phyloP scores from a whole-genome alignment of 306 rosid species.

The Macrotyloma uniflorum region DNA sequence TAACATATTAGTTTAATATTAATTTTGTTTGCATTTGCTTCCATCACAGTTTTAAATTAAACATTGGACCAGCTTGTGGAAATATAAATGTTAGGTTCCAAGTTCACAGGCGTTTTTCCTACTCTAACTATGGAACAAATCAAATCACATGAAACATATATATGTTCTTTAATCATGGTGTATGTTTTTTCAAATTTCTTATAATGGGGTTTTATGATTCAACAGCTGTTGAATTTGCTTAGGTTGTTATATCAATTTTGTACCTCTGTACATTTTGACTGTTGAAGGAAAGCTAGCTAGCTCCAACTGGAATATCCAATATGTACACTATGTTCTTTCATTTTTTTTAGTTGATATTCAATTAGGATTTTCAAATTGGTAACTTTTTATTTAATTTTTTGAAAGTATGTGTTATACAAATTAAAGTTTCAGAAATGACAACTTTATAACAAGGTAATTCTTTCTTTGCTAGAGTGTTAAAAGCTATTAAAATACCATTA shows the following conservation, averaged over 20 bases:
- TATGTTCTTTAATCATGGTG: background rate
- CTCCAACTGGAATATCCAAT: no score
- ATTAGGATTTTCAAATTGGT: no score
- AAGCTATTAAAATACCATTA: no score
- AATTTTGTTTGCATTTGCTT: background rate
- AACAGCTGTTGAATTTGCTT: background rate
- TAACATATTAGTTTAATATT: slow-evolving; percentile 6
- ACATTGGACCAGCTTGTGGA: slow-evolving; percentile 12
- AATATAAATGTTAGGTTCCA: slow-evolving; percentile 26
- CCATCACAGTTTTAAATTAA: background rate
- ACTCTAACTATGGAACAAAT: background rate
- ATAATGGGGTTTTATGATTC: background rate
- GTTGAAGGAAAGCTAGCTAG: no score
- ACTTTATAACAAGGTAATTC: no score
- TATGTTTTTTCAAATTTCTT: background rate
- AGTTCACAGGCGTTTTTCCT: slow-evolving; percentile 22
- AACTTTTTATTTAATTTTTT: no score
- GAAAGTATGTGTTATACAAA: no score
- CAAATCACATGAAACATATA: background rate
- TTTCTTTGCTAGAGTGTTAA: no score
- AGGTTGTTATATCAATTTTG: background rate
- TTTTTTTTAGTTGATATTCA: no score
- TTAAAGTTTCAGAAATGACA: no score
- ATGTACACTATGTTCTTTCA: no score
- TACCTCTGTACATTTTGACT: no score